Conservation (phyloP, 2,329 filamentous ascomycete genomes). For the Thermoascus crustaceus region DNA sequence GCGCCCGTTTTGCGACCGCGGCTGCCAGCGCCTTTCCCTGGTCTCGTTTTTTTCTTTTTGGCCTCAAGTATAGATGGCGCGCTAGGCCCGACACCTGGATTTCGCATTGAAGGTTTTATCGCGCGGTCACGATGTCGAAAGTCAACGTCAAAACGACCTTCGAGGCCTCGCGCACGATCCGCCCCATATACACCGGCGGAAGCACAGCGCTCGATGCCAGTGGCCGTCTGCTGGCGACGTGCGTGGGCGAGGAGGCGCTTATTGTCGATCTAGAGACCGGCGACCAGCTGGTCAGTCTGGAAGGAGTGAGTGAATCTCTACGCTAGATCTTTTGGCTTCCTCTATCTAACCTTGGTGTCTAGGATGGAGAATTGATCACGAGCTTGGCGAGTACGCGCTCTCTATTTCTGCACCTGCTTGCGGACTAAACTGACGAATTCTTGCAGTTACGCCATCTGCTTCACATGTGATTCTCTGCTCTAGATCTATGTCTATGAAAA, state of each 20-base stretch:
- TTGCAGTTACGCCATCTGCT: conserved; percentile 71
- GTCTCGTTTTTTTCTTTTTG: conserved; percentile 7
- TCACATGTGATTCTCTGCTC: conserved; percentile 88
- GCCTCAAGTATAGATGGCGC: conserved; percentile 15
- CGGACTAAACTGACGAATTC: conserved; percentile 7
- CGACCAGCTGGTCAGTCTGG: conserved; percentile 71
- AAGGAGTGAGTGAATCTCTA: conserved; percentile 57
- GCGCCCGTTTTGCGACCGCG: conserved; percentile 14
- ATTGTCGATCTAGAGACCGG: conserved; percentile 79
- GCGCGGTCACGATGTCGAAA: conserved; percentile 38
- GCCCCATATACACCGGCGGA: conserved; percentile 90
- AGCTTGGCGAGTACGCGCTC: conserved; percentile 34
- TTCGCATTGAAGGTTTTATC: background rate
- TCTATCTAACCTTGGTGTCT: conserved; percentile 12
- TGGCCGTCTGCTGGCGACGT: conserved; percentile 76
- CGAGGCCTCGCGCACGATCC: conserved; percentile 70
- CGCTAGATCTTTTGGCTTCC: conserved; percentile 13
- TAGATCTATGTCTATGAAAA: conserved; percentile 89
- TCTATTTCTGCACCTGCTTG: conserved; percentile 1
- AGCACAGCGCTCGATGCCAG: conserved; percentile 73
- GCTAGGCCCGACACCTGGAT: conserved; percentile 6
- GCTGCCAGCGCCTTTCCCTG: conserved; percentile 3
- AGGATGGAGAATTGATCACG: conserved; percentile 57
- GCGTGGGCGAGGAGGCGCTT: conserved; percentile 83
- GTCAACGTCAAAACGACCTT: conserved; percentile 74